Conservation (phyloP, 306 rosid species). For the Casuarina glauca region DNA sequence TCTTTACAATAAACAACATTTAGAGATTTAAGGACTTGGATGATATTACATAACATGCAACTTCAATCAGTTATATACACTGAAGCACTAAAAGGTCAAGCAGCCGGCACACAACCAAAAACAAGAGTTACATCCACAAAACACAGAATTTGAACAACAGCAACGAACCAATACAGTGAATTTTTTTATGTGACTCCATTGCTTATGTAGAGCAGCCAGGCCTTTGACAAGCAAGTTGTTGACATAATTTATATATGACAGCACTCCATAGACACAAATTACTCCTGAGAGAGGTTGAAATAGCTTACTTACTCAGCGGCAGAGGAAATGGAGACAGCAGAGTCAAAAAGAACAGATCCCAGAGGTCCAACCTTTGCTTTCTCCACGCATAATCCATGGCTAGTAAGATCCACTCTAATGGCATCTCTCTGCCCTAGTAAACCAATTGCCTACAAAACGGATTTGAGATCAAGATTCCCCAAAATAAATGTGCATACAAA, state of each 20-base stretch:
- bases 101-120: neutral
- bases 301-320: slow-evolving; percentile 64
- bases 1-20: neutral
- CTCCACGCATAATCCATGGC: slow-evolving; percentile 52
- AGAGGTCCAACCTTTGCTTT: slow-evolving; percentile 98
- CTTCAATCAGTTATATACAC: neutral
- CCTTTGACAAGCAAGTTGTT: neutral
- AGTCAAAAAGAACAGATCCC: slow-evolving; percentile 83
- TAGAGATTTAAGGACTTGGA: neutral
- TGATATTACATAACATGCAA: neutral
- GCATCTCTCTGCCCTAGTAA: slow-evolving; percentile 60
- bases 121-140: too few relatives aligned
- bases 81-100: neutral
- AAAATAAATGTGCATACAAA: neutral
- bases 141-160: neutral
- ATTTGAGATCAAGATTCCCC: slow-evolving; percentile 25
- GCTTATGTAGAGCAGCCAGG: neutral
- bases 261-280: neutral
- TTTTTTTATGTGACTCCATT: neutral
- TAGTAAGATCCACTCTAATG: slow-evolving; percentile 75
- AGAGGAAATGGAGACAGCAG: slow-evolving; percentile 86
- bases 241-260: neutral
- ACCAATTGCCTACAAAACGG: slow-evolving; percentile 66
- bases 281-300: slow-evolving; percentile 31
- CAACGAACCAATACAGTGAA: neutral